A percentile compares a stretch with the other conserved stretches of the same genome.
Evolutionary conservation across 2,329 filamentous ascomycete genomes (phyloP).

Genomic region (Didymella segeticola): DNA sequence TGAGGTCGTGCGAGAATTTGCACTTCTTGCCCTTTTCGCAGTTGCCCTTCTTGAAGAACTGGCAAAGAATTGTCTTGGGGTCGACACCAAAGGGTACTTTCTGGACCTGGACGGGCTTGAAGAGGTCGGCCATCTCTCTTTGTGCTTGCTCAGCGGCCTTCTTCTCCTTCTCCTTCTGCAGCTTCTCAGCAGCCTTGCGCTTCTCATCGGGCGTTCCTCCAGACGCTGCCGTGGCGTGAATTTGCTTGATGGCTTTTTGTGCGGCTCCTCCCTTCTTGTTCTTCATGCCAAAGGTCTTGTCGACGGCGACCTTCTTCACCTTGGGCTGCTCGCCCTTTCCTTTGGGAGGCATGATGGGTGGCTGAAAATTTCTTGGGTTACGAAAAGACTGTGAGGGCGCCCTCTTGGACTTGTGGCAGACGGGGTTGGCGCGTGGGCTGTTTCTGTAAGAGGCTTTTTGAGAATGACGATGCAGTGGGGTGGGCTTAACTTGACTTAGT

Average conservation of each 20-base stretch:
- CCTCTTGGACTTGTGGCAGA: conserved; percentile 9
- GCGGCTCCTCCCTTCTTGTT: conserved; percentile 96
- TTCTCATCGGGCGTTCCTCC: conserved; percentile 84
- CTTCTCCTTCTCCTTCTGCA: conserved; percentile 82
- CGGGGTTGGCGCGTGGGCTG: conserved; percentile 12
- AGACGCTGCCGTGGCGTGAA: conserved; percentile 69
- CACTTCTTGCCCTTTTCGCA: conserved; percentile 95
- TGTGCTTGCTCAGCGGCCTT: conserved; percentile 84
- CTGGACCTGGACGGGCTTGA: conserved; percentile 94
- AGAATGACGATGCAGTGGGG: conserved; percentile 47
- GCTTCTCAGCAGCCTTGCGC: conserved; percentile 71
- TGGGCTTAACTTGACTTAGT: conserved; percentile 23
- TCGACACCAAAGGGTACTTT: conserved; percentile 98
- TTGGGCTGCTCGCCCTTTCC: conserved; percentile 54
- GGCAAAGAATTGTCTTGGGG: conserved; percentile 94
- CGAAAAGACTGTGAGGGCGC: conserved; percentile 19
- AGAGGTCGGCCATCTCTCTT: conserved; percentile 78
- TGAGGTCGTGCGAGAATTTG: conserved; percentile 94
- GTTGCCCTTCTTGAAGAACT: conserved; percentile 96
- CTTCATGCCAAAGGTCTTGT: conserved; percentile 99
- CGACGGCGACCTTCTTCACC: conserved; percentile 73
- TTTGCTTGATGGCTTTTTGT: conserved; percentile 87
- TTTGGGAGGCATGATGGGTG: conserved; percentile 74
- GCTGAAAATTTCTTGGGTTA: background rate
- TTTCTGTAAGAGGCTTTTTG: conserved; percentile 23